phyloP scores from a whole-genome alignment of 2,329 filamentous ascomycete species.

The Aureobasidium sp. region DNA sequence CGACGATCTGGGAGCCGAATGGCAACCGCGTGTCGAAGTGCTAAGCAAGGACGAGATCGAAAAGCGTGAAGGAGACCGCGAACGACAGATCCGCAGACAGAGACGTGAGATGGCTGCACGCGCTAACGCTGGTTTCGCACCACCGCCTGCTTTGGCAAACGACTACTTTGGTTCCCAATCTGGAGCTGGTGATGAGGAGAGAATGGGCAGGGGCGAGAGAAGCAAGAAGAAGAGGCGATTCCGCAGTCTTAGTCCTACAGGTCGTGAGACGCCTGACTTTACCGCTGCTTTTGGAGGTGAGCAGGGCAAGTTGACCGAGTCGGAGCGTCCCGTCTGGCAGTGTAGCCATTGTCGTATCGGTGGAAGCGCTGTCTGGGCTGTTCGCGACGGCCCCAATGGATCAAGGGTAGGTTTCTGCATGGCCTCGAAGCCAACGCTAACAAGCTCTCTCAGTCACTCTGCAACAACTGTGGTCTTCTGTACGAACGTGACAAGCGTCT shows the following conservation, averaged over 20 bases:
- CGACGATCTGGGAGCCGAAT: conserved; percentile 63
- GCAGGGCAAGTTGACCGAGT: conserved; percentile 58
- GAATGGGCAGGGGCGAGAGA: conserved; percentile 84
- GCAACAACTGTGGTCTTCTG: conserved; percentile 84
- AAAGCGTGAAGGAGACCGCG: conserved; percentile 88
- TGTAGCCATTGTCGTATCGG: conserved; percentile 83
- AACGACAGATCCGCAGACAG: conserved; percentile 79
- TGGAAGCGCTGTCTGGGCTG: conserved; percentile 89
- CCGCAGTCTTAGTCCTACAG: conserved; percentile 75
- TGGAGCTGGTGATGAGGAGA: conserved; percentile 52
- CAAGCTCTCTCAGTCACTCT: conserved; percentile 58
- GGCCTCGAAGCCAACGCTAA: conserved; percentile 13
- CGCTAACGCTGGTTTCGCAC: conserved; percentile 37
- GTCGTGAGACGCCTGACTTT: conserved; percentile 73
- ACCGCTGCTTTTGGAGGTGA: conserved; percentile 61
- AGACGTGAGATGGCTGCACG: conserved; percentile 89
- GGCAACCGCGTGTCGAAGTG: conserved; percentile 46
- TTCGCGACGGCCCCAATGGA: conserved; percentile 81
- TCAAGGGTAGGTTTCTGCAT: conserved; percentile 57
- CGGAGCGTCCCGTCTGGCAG: conserved; percentile 74
- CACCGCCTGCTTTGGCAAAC: conserved; percentile 33
- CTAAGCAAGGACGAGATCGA: conserved; percentile 95
- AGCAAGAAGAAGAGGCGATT: conserved; percentile 95
- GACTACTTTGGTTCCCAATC: conserved; percentile 52
- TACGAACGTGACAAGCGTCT: conserved; percentile 83